Percentiles rank a stretch among this genome's conserved stretches.
Conservation (phyloP, 345 rosid genomes). For the Eucalyptus globulus region DNA sequence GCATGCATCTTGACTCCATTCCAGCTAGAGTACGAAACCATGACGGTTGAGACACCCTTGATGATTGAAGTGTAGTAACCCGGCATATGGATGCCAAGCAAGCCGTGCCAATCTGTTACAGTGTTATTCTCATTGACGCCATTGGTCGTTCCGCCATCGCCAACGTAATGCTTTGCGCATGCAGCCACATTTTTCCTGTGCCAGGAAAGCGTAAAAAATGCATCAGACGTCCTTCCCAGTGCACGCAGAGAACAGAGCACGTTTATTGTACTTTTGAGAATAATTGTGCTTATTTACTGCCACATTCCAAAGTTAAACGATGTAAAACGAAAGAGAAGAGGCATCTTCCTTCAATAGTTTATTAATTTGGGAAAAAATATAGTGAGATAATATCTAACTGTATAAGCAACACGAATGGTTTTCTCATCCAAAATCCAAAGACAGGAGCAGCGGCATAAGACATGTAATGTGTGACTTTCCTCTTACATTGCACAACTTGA, state of each 20-base stretch:
- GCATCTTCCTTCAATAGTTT: background rate
- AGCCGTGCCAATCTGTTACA: slow-evolving; percentile 30
- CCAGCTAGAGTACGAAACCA: slow-evolving; percentile 93
- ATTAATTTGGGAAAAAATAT: background rate
- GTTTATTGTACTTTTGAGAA: background rate
- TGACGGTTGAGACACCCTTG: slow-evolving; percentile 80
- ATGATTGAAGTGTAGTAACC: slow-evolving; percentile 54
- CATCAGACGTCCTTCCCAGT: background rate
- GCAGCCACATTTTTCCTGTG: slow-evolving; percentile 74
- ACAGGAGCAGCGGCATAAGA: background rate
- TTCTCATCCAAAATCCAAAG: background rate
- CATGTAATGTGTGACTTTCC: background rate
- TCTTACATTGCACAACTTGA: background rate
- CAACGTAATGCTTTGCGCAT: slow-evolving; percentile 90
- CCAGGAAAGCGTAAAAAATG: background rate
- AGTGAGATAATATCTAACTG: background rate
- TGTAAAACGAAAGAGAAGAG: background rate
- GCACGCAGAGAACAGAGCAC: background rate
- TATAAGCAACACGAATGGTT: background rate
- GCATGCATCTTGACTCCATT: slow-evolving; percentile 89
- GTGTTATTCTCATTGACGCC: slow-evolving; percentile 81
- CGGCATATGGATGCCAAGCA: slow-evolving; percentile 67
- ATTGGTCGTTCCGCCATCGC: slow-evolving; percentile 76
- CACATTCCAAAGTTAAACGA: background rate
- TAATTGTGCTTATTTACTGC: background rate